Conservation (phyloP, 108 stramenopile genomes). For the Schizochytrium sp. region DNA sequence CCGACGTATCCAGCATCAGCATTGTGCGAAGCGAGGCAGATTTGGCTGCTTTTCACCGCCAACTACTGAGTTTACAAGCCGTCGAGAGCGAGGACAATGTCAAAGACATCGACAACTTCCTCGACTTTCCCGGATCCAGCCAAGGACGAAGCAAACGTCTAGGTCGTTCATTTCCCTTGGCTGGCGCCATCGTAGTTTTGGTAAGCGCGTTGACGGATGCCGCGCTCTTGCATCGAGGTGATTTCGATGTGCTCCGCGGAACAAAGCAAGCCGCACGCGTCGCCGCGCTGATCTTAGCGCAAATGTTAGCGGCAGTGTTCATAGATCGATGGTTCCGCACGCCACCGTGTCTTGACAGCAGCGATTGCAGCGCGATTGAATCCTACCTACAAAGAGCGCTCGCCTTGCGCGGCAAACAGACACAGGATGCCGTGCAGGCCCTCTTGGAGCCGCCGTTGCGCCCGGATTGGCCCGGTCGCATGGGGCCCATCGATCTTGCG, state of each 20-base stretch:
- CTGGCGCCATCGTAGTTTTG: too few species aligned
- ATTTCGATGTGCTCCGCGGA: too few species aligned
- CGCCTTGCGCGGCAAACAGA: background rate
- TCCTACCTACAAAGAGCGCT: background rate
- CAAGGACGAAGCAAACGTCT: too few species aligned
- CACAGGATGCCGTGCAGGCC: background rate
- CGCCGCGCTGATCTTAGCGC: too few species aligned
- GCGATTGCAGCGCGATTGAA: background rate
- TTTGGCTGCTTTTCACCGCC: background rate
- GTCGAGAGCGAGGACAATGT: background rate
- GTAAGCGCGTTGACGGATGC: too few species aligned
- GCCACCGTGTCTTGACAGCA: background rate
- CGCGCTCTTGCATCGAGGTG: too few species aligned
- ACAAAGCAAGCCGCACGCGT: too few species aligned
- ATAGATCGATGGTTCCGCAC: too few species aligned
- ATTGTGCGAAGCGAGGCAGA: background rate
- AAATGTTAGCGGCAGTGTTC: too few species aligned
- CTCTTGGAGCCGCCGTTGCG: background rate
- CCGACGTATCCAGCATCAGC: background rate
- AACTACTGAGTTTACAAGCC: background rate
- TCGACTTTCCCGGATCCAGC: background rate
- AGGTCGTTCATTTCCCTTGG: too few species aligned
- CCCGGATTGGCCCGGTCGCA: constrained; percentile 14
- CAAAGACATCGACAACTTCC: background rate
- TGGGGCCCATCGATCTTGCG: constrained; percentile 20